Evolutionary conservation across 164 flowering plant species (phyloP).

Genomic region (Chloranthus sessilifolius): DNA sequence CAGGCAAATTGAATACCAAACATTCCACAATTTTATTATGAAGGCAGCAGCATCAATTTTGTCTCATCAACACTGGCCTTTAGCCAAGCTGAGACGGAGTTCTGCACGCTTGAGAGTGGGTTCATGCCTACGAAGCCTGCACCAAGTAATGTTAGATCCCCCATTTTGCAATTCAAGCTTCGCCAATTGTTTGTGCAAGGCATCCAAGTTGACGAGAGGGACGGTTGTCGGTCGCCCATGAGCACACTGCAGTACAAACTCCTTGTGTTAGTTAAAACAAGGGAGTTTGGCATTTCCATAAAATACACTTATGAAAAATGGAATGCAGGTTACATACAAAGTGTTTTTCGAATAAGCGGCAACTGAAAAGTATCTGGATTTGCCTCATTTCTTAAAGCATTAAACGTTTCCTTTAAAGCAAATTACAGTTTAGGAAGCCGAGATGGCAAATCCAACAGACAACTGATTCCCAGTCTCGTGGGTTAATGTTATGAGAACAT

Average conservation of each 20-base stretch:
- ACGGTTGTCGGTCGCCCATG: slow-evolving; percentile 96
- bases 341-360: too few species aligned
- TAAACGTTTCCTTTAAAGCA: background rate
- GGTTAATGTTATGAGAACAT: too few species aligned
- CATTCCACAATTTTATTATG: too few species aligned
- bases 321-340: too few species aligned
- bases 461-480: background rate
- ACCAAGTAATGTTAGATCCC: slow-evolving; percentile 42
- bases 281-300: too few species aligned
- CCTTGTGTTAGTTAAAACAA: slow-evolving; percentile 5
- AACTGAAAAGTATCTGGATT: background rate
- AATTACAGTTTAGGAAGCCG: too few species aligned
- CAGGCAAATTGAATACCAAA: too few species aligned
- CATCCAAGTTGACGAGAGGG: slow-evolving; percentile 74
- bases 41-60: too few species aligned
- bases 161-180: slow-evolving; percentile 27
- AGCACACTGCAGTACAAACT: slow-evolving; percentile 67
- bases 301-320: too few species aligned
- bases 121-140: slow-evolving; percentile 50
- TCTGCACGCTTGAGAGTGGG: slow-evolving; percentile 48
- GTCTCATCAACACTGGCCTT: slow-evolving; percentile 11
- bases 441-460: too few species aligned
- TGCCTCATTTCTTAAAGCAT: background rate
- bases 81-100: slow-evolving; percentile 35
- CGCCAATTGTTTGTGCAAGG: slow-evolving; percentile 64